Conservation (phyloP, 2,329 filamentous ascomycete species). For the Byssothecium circinans region DNA sequence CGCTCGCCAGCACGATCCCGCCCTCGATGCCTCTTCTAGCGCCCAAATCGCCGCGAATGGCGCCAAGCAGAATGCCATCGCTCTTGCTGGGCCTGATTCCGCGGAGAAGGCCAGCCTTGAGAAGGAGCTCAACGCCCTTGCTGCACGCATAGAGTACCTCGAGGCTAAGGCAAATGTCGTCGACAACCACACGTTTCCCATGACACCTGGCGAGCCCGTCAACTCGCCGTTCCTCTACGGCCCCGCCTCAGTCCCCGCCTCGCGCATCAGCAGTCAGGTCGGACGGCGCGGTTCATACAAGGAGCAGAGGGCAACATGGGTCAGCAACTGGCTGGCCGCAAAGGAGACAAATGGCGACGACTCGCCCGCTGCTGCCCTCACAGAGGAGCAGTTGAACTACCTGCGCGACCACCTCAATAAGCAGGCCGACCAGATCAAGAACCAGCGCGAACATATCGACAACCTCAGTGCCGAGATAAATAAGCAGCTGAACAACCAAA, state of each 20-base stretch:
- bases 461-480: slow-evolving; percentile 83
- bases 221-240: slow-evolving; percentile 59
- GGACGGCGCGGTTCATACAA: slow-evolving; percentile 38
- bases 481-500: slow-evolving; percentile 82
- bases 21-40: slow-evolving; percentile 48
- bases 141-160: slow-evolving; percentile 75
- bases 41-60: slow-evolving; percentile 55
- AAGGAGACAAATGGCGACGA: slow-evolving; percentile 54
- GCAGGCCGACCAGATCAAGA: slow-evolving; percentile 88
- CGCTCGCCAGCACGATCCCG: slow-evolving; percentile 50
- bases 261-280: slow-evolving; percentile 37
- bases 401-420: slow-evolving; percentile 89
- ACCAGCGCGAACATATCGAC: slow-evolving; percentile 81
- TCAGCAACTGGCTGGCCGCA: slow-evolving; percentile 57
- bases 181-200: slow-evolving; percentile 65
- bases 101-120: slow-evolving; percentile 78
- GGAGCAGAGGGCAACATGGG: slow-evolving; percentile 46
- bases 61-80: slow-evolving; percentile 57
- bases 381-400: slow-evolving; percentile 80
- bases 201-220: slow-evolving; percentile 74
- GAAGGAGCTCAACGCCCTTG: slow-evolving; percentile 77
- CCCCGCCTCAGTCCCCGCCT: slow-evolving; percentile 52
- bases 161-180: slow-evolving; percentile 72
- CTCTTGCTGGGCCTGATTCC: slow-evolving; percentile 75
- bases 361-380: slow-evolving; percentile 59